phyloP scores from a whole-genome alignment of 805 yeast species.

The Clavispora santaluciae region DNA sequence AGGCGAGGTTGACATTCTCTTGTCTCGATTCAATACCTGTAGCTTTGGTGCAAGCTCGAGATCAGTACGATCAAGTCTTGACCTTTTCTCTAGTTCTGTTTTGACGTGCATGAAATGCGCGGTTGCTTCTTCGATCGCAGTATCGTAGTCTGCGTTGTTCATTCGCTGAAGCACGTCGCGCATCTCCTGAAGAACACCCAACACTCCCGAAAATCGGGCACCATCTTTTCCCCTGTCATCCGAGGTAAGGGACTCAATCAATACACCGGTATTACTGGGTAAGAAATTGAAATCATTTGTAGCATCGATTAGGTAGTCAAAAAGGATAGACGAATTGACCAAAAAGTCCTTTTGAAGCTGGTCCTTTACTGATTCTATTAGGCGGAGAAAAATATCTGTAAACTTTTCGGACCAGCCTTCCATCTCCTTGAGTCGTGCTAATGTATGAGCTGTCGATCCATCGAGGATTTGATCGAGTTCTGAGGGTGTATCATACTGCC shows the following conservation, averaged over 20 bases:
- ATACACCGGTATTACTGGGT: conserved; percentile 3
- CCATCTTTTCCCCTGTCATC: not conserved
- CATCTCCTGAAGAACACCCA: conserved; percentile 1
- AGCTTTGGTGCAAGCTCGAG: not conserved
- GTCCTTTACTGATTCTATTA: conserved; percentile 41
- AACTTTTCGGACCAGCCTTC: conserved; percentile 54
- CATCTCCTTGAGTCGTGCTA: conserved; percentile 45
- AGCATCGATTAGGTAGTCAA: conserved; percentile 43
- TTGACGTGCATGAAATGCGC: conserved; percentile 22
- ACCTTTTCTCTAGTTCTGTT: not conserved
- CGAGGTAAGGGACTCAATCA: not conserved
- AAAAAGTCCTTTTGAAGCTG: conserved; percentile 50
- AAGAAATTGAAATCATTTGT: conserved; percentile 14
- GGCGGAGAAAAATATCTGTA: conserved; percentile 35
- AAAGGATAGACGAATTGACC: conserved; percentile 49
- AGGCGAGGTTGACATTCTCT: conserved; percentile 24
- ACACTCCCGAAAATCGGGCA: not conserved
- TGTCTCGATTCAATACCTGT: conserved; percentile 11
- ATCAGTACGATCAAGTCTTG: not conserved
- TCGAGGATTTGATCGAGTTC: conserved; percentile 50
- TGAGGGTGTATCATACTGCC: conserved; percentile 41
- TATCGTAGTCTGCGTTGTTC: conserved; percentile 26
- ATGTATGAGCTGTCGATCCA: conserved; percentile 42
- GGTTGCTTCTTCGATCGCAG: conserved; percentile 26
- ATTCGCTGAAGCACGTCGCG: conserved; percentile 6